Conservation (phyloP, 768 basidiomycete genomes). For the Boletales sp. region DNA sequence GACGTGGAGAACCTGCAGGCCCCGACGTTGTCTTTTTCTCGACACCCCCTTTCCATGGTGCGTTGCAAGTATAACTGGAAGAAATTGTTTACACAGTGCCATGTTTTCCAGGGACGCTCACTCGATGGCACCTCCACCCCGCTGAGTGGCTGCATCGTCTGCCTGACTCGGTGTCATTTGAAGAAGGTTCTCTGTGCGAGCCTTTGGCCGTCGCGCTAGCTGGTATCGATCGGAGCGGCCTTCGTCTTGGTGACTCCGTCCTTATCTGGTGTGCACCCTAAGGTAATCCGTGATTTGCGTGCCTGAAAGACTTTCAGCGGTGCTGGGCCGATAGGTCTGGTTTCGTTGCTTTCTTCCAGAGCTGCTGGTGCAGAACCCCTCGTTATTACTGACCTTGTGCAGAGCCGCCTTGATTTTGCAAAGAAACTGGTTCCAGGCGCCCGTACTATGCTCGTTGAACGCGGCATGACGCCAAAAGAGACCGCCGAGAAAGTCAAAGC, state of each 20-base stretch:
- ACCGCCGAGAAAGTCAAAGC: constrained; percentile 51
- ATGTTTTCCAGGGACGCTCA: constrained; percentile 47
- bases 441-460: constrained; percentile 52
- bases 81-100: not conserved
- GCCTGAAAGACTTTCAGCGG: constrained; percentile 40
- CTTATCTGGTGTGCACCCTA: constrained; percentile 48
- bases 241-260: constrained; percentile 61
- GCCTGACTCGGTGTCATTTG: constrained; percentile 58
- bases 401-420: constrained; percentile 63
- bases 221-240: constrained; percentile 60
- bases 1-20: constrained; percentile 15
- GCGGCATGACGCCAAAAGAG: constrained; percentile 43
- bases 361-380: constrained; percentile 71
- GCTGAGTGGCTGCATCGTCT: constrained; percentile 66
- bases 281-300: not conserved
- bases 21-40: constrained; percentile 62
- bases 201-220: constrained; percentile 66
- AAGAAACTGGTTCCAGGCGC: constrained; percentile 58
- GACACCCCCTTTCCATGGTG: constrained; percentile 66
- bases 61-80: not conserved
- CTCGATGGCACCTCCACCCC: constrained; percentile 64
- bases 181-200: constrained; percentile 67
- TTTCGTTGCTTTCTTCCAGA: constrained; percentile 57
- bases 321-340: constrained; percentile 64
- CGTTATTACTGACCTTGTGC: constrained; percentile 65